A percentile compares a stretch with the other conserved stretches of the same genome.
Evolutionary conservation across 2,329 filamentous ascomycete genomes (phyloP).

Genomic region (Aspergillus candidus): DNA sequence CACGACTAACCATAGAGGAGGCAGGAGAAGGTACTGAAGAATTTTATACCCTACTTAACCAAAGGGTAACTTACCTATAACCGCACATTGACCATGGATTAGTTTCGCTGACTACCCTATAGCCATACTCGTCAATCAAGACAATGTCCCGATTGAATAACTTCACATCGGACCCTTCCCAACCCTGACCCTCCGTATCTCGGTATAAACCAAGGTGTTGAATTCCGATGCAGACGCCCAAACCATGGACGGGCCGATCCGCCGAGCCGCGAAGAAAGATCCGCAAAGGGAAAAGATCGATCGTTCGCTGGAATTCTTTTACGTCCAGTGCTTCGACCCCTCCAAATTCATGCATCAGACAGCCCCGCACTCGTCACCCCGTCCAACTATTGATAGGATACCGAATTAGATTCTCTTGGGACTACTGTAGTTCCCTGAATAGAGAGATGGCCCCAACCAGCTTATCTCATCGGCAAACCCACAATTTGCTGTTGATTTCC

Average conservation of each 20-base stretch:
- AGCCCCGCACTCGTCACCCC: conserved; percentile 12
- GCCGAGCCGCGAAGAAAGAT: conserved; percentile 27
- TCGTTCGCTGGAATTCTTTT: conserved; percentile 23
- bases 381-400: not conserved
- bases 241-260: conserved; percentile 23
- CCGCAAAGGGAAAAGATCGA: conserved; percentile 9
- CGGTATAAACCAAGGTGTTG: not conserved
- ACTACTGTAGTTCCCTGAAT: not conserved
- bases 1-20: too few species aligned
- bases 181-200: too few species aligned
- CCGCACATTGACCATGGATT: too few species aligned
- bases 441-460: conserved; percentile 30
- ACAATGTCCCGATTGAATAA: too few species aligned
- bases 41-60: too few species aligned
- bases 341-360: conserved; percentile 4
- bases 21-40: too few species aligned
- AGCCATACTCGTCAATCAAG: not conserved
- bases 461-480: conserved; percentile 64
- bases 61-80: too few species aligned
- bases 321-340: conserved; percentile 11
- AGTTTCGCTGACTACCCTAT: too few species aligned
- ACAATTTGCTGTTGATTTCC: conserved; percentile 76
- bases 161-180: too few species aligned
- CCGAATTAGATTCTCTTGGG: not conserved
- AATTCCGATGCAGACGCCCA: not conserved